Base-by-base conservation (phyloP, 1,284 basidiomycete genomes). In the Cystobasidium slooffiae region DNA sequence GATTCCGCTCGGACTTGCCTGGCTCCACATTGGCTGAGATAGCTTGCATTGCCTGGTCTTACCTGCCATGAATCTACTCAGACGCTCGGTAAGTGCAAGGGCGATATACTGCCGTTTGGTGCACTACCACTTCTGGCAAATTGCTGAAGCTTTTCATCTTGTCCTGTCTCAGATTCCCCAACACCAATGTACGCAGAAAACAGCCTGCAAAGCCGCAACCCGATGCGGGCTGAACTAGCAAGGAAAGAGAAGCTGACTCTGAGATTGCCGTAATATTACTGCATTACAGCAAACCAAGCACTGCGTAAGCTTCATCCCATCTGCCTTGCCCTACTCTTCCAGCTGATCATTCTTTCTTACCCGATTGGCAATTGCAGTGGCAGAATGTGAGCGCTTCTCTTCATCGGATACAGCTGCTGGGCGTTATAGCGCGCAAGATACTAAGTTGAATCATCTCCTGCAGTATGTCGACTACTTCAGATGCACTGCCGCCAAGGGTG, bases 401-500 rank as follows among this genome's bases (percentile, higher is more conserved):
- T 43, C 55, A 24, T 24, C 16, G 24, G 37, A 10, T 18, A 18
- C 39, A 44, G 18, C 55, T 16, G n/a, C 66, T 59, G 47, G 16
- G 3, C 20, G 24, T 44, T 41, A 31, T 3, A 53, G 7, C 22
- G n/a, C 55, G 14, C n/a, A n/a, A 22, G n/a, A n/a, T 6, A 58
- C 52, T 62, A 43, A 46, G 1, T 2, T 43, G 44, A 16, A 62
- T 14, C 41, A 31, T 31, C 31, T 65, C 12, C 12, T 16, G 31
- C 62, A 75, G 68, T 76, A 77, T 53, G 73, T 76, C 69, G 75
- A 74, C 64, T 72, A 66, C 49, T 69, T 69, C 37, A 44, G 51
- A 90, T 99, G 97, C 84, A 86, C 98, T 80, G 86, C 92, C 81
- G 94, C 94, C 80, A 98, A 97, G 86, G 97, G 97, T 78, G 96